Evolutionary conservation across 371 early-diverging fungal genomes (phyloP), one percentile per base, ranked within the genome.

Genomic region (Umbelopsis sp.): DNA sequence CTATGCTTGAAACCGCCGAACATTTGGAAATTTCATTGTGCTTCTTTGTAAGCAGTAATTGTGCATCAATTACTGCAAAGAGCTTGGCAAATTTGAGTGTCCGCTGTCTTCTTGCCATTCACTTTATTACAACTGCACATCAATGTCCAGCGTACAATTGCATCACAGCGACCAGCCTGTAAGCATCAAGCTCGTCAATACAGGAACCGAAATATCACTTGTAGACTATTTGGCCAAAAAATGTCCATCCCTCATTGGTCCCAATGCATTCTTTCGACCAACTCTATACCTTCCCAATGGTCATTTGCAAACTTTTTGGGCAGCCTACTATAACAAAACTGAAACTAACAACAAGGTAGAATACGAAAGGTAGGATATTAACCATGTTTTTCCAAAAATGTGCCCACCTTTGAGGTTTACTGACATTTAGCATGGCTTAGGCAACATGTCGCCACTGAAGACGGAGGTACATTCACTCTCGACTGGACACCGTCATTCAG

Each of bases 391-490:
- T n/a, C n/a, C 57, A 62, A 35, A 35, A 22, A 22, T 22, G 14
- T 32, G n/a, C 2, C 29, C 4, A 29, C 29, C 1, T 29, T 3
- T 29, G 29, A 29, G 3, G 4, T 29, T 22, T 29, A 4, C 29
- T 29, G 29, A 29, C 29, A 29, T 29, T 1, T 4, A 29, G 25
- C 69, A 14, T 69, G 79, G 8, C 70, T 66, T 67, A 85, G 94
- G 73, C 89, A 94, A 68, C 76, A 89, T 37, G 66, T 93, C 24
- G 62, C 79, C 22, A 81, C 89, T 8, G 86, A 91, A 8, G 97
- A 97, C 75, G 95, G 95, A 10, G 98, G 97, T 48, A 86, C 88
- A 38, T 74, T 96, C 32, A 88, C 96, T 2, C 71, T 97, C 38
- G 98, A 97, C 80, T 97, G 97, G 97, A 77, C 86, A 7, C 90